Conservation (phyloP, 805 yeast species). For the Candida corydali region DNA sequence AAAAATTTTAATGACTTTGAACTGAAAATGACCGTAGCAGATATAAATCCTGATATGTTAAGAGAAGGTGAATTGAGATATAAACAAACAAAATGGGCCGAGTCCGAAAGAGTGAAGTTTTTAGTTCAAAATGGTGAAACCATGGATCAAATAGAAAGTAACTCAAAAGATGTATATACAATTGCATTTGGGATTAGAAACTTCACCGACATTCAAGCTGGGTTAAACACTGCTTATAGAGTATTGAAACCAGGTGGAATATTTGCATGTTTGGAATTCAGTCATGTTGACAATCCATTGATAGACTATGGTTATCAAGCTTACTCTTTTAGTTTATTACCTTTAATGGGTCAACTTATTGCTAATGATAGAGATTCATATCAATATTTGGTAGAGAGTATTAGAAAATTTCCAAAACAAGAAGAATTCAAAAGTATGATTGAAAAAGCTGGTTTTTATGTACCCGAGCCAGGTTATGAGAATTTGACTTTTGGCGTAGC, state of each 20-base stretch:
- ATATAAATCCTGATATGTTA: slow-evolving; percentile 95
- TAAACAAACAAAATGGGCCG: slow-evolving; percentile 54
- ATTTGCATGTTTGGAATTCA: slow-evolving; percentile 92
- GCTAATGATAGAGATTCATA: slow-evolving; percentile 96
- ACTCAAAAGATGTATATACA: slow-evolving; percentile 92
- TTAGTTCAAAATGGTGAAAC: slow-evolving; percentile 90
- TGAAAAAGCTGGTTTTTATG: slow-evolving; percentile 89
- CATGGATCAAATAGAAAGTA: slow-evolving; percentile 76
- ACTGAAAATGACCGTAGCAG: slow-evolving; percentile 86
- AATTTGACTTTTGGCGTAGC: slow-evolving; percentile 93
- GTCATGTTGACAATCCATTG: slow-evolving; percentile 79
- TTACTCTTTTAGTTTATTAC: slow-evolving; percentile 83
- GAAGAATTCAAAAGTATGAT: slow-evolving; percentile 89
- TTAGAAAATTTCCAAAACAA: slow-evolving; percentile 86
- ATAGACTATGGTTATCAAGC: slow-evolving; percentile 77
- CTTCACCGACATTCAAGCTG: slow-evolving; percentile 92
- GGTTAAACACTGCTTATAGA: slow-evolving; percentile 91
- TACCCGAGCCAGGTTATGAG: slow-evolving; percentile 86
- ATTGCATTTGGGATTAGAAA: slow-evolving; percentile 97
- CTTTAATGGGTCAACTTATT: slow-evolving; percentile 91
- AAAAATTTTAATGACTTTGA: slow-evolving; percentile 64
- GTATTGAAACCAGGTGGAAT: slow-evolving; percentile 97
- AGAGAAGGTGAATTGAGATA: slow-evolving; percentile 85
- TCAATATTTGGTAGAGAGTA: slow-evolving; percentile 93
- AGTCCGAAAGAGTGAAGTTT: slow-evolving; percentile 64